phyloP scores from a whole-genome alignment of 1,284 basidiomycete genomes.

The Flammula alnicola region DNA sequence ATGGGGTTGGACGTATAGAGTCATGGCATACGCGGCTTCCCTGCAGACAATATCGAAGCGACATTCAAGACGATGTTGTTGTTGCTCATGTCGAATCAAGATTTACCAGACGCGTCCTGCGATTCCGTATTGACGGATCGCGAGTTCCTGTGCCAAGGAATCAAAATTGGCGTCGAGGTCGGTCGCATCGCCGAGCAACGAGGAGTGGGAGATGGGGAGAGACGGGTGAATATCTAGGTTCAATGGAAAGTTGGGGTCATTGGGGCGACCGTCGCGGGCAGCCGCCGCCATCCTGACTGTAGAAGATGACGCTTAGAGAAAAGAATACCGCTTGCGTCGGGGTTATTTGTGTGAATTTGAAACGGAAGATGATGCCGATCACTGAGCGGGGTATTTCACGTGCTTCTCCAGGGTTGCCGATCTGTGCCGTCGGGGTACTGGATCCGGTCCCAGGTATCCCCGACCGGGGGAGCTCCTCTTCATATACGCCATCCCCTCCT shows the following conservation, averaged over 20 bases:
- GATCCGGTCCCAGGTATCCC: slow-evolving; percentile 21
- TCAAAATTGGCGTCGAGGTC: slow-evolving; percentile 40
- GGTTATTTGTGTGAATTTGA: slow-evolving; percentile 1
- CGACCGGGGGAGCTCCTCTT: slow-evolving; percentile 12
- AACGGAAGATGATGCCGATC: too few species aligned
- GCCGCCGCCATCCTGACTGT: too few species aligned
- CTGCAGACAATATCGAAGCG: slow-evolving; percentile 38
- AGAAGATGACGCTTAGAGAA: too few species aligned
- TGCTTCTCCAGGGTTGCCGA: slow-evolving; percentile 7
- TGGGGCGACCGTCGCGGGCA: too few species aligned
- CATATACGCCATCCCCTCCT: slow-evolving; percentile 9
- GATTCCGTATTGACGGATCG: slow-evolving; percentile 73
- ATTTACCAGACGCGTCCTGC: slow-evolving; percentile 76
- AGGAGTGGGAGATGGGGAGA: neutral
- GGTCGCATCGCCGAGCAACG: neutral
- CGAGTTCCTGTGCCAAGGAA: slow-evolving; percentile 53
- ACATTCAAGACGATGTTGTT: slow-evolving; percentile 7
- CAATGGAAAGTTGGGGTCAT: too few species aligned
- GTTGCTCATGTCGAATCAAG: slow-evolving; percentile 11
- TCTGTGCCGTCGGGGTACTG: slow-evolving; percentile 1
- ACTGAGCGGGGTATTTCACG: slow-evolving; percentile 18
- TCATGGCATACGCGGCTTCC: slow-evolving; percentile 75
- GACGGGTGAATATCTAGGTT: slow-evolving; percentile 46
- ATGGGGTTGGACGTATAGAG: slow-evolving; percentile 53
- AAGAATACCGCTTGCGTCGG: too few species aligned